phyloP scores from a whole-genome alignment of 257 asterid species.

The Plantago ovata region DNA sequence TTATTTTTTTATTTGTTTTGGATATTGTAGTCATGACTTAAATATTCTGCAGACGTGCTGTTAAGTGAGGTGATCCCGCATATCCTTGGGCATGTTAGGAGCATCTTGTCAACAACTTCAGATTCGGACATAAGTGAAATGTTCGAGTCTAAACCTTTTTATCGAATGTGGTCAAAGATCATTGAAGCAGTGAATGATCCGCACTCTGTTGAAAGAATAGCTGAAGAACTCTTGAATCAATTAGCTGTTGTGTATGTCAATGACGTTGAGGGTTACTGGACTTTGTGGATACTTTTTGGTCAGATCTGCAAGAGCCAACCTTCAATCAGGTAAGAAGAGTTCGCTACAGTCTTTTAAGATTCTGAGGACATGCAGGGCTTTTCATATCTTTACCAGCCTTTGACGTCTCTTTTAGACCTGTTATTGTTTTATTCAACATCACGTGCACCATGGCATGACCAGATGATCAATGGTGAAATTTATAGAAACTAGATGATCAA shows the following conservation, averaged over 20 bases:
- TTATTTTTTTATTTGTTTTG: too few species aligned
- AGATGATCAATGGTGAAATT: too few species aligned
- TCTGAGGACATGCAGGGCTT: too few species aligned
- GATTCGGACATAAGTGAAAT: slow-evolving; percentile 30
- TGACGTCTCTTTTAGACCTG: slow-evolving; percentile 1
- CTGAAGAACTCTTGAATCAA: slow-evolving; percentile 78
- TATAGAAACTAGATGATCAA: too few species aligned
- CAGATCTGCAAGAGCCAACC: slow-evolving; percentile 40
- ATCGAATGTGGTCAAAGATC: slow-evolving; percentile 69
- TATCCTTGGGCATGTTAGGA: slow-evolving; percentile 50
- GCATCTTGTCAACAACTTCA: slow-evolving; percentile 40
- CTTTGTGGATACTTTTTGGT: slow-evolving; percentile 72
- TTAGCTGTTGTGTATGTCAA: slow-evolving; percentile 52
- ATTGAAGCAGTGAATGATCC: slow-evolving; percentile 76
- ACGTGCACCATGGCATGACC: too few species aligned
- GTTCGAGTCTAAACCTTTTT: slow-evolving; percentile 54
- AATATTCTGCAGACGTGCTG: slow-evolving; percentile 62
- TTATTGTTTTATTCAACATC: background rate
- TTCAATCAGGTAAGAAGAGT: slow-evolving; percentile 50
- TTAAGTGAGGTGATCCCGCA: slow-evolving; percentile 58
- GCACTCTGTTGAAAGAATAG: slow-evolving; percentile 83
- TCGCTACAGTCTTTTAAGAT: background rate
- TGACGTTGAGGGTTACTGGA: slow-evolving; percentile 86
- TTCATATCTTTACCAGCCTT: background rate
- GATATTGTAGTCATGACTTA: background rate